Percentiles rank a stretch among this genome's conserved stretches.
These are phyloP conservation scores for Termitomyces sp. DNA, from an alignment of 768 basidiomycete species.

Conservation along the genomic window DNA sequence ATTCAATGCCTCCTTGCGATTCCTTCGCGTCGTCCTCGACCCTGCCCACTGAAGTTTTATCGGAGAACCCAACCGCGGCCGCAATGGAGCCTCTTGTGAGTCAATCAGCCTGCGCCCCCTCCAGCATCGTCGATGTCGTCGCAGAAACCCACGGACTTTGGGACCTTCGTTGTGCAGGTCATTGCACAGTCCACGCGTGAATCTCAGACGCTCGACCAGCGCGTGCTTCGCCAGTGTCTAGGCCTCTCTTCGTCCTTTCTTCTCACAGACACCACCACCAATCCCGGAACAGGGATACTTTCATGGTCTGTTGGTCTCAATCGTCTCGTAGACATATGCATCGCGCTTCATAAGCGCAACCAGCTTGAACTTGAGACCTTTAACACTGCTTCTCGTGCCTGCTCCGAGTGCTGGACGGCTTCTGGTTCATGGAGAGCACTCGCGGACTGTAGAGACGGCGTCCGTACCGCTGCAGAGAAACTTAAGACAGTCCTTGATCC, in stretches of 20 bases:
- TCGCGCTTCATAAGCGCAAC: constrained; percentile 62
- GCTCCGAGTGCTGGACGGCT: constrained; percentile 81
- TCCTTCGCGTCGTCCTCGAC: constrained; percentile 13
- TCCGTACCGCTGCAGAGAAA: constrained; percentile 59
- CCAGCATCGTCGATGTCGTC: neutral
- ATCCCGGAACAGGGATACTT: constrained; percentile 50
- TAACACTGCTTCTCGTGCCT: constrained; percentile 64
- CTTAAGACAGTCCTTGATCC: constrained; percentile 58
- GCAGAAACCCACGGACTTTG: constrained; percentile 54
- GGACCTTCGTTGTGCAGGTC: constrained; percentile 53
- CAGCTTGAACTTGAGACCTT: constrained; percentile 80
- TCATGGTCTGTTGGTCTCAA: constrained; percentile 71
- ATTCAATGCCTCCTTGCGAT: constrained; percentile 14
- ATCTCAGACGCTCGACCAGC: constrained; percentile 54
- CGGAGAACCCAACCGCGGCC: neutral
- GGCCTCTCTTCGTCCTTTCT: constrained; percentile 77
- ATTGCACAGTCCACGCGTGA: constrained; percentile 51
- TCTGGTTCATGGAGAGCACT: constrained; percentile 69
- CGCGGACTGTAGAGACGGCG: constrained; percentile 59
- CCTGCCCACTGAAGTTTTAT: neutral
- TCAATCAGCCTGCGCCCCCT: neutral
- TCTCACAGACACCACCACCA: constrained; percentile 69
- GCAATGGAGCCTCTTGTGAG: constrained; percentile 13
- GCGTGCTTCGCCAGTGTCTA: constrained; percentile 59
- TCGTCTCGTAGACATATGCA: constrained; percentile 67